Evolutionary conservation across 495 filamentous ascomycete species (phyloP).

Genomic region (Tuber borchii): DNA sequence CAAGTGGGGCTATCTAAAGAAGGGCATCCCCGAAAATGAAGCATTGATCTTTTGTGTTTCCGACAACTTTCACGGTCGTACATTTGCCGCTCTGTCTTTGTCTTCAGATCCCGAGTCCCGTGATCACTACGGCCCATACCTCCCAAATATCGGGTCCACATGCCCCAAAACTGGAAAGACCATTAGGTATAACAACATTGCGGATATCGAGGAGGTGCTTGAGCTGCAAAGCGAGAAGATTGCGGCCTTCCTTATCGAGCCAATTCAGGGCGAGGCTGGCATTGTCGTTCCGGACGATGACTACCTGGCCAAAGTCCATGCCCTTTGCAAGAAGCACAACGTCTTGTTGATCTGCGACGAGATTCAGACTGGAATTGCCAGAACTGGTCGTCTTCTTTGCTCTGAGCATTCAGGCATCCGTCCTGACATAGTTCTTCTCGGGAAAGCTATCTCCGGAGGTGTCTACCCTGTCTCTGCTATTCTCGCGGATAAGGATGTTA

Average conservation of each 20-base stretch:
- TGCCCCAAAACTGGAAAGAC: constrained; percentile 69
- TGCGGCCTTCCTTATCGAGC: constrained; percentile 91
- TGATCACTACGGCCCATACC: constrained; percentile 93
- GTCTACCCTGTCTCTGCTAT: constrained; percentile 98
- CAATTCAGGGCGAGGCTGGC: constrained; percentile 96
- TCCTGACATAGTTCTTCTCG: constrained; percentile 87
- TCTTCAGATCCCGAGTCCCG: constrained; percentile 91
- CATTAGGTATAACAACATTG: constrained; percentile 79
- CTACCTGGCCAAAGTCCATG: constrained; percentile 75
- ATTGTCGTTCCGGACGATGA: constrained; percentile 90
- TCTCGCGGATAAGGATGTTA: constrained; percentile 79
- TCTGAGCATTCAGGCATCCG: constrained; percentile 91
- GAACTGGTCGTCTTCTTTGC: constrained; percentile 89
- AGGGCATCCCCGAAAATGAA: constrained; percentile 77
- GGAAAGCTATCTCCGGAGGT: constrained; percentile 95
- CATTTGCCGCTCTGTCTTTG: constrained; percentile 90
- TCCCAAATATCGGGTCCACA: constrained; percentile 75
- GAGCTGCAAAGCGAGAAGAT: constrained; percentile 74
- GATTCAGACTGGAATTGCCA: constrained; percentile 91
- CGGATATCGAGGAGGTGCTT: constrained; percentile 71
- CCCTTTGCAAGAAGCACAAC: constrained; percentile 87
- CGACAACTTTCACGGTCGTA: constrained; percentile 96
- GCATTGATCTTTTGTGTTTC: constrained; percentile 75
- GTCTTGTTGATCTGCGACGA: constrained; percentile 95
- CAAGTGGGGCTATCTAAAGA: constrained; percentile 98